Conservation (phyloP, 306 rosid genomes). For the Adenanthera pavonina region DNA sequence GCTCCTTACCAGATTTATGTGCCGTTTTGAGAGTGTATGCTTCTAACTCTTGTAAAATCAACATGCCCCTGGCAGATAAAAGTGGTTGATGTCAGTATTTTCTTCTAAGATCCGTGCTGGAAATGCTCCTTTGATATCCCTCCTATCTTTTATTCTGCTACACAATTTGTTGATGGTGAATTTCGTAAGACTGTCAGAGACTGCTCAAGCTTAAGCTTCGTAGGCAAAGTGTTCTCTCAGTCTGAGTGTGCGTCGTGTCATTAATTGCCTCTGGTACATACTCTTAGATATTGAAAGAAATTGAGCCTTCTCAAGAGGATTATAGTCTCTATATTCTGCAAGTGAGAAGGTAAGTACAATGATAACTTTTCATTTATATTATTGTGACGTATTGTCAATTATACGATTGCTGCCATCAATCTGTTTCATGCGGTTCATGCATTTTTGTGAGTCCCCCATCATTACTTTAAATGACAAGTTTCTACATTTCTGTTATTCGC, state of each 20-base stretch:
- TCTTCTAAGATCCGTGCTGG: neutral
- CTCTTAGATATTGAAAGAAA: conserved; percentile 20
- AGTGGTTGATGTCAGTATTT: conserved; percentile 5
- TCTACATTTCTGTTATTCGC: neutral
- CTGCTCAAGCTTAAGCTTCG: conserved; percentile 17
- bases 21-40: conserved; percentile 2
- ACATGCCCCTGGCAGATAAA: neutral
- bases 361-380: neutral
- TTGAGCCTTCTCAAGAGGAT: conserved; percentile 16
- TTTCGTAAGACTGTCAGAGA: neutral
- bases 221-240: conserved; percentile 31
- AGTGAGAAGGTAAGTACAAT: conserved; percentile 1
- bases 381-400: neutral
- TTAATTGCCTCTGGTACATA: neutral
- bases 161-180: conserved; percentile 7
- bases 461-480: neutral
- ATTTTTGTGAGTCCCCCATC: neutral
- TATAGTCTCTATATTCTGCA: conserved; percentile 10
- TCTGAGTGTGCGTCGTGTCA: neutral
- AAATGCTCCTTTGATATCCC: conserved; percentile 4
- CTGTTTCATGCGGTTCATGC: neutral
- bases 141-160: conserved; percentile 10
- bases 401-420: neutral
- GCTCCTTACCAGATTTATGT: neutral
- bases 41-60: conserved; percentile 3